Conservation (phyloP, 2,329 filamentous ascomycete species). For the Pyrenochaeta sp. region DNA sequence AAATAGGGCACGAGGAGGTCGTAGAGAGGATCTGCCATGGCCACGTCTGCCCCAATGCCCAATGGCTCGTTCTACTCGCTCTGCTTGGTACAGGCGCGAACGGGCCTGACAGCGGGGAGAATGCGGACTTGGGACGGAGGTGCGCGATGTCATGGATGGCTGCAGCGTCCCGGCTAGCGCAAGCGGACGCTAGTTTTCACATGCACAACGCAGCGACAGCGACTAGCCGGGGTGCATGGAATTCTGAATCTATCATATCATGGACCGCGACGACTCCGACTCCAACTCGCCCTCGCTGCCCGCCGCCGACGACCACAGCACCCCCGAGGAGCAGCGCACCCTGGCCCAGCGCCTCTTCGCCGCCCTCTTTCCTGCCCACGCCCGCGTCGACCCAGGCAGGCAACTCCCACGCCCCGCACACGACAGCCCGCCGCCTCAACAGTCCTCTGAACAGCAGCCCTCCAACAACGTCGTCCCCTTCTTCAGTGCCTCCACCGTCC, state of each 20-base stretch:
- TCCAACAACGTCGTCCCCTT: constrained; percentile 28
- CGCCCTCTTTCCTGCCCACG: constrained; percentile 30
- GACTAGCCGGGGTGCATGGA: constrained; percentile 8
- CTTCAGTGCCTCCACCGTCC: constrained; percentile 27
- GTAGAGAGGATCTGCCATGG: constrained; percentile 69
- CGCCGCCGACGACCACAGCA: constrained; percentile 6
- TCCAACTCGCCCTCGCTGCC: constrained; percentile 8
- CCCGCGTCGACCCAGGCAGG: constrained; percentile 26
- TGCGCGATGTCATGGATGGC: constrained; percentile 8
- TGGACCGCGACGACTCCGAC: constrained; percentile 16
- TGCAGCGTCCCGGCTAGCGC: too few relatives aligned
- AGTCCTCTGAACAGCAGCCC: constrained; percentile 12
- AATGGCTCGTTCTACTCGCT: too few relatives aligned
- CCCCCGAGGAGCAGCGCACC: constrained; percentile 6
- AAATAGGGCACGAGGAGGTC: constrained; percentile 74
- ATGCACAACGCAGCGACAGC: constrained; percentile 14
- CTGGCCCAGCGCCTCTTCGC: constrained; percentile 29
- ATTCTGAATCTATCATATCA: too few relatives aligned
- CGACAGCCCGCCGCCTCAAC: constrained; percentile 19
- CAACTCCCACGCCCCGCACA: constrained; percentile 18
- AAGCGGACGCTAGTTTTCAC: constrained; percentile 22
- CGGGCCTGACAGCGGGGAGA: background rate
- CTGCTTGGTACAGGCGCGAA: too few relatives aligned
- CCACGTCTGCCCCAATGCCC: background rate
- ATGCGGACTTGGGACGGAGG: constrained; percentile 22